phyloP scores from a whole-genome alignment of 495 filamentous ascomycete species.

The Daldinia decipiens region DNA sequence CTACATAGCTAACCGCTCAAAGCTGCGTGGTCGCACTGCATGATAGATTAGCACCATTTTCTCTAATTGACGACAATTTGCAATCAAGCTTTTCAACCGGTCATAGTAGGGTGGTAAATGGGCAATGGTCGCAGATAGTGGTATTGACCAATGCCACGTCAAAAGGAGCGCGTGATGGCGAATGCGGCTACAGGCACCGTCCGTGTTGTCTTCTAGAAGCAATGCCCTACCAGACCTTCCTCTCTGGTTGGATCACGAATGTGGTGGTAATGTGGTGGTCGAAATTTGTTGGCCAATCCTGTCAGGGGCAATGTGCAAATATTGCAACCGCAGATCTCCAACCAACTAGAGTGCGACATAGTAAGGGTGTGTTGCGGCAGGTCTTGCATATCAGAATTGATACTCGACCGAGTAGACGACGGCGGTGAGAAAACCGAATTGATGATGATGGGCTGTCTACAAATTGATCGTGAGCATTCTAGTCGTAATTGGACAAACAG shows the following conservation, averaged over 20 bases:
- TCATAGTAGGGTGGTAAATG: slow-evolving; percentile 29
- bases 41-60: slow-evolving; percentile 12
- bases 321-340: slow-evolving; percentile 44
- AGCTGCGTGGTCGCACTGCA: slow-evolving; percentile 30
- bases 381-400: slow-evolving; percentile 41
- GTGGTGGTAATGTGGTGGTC: slow-evolving; percentile 27
- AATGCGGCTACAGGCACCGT: slow-evolving; percentile 40
- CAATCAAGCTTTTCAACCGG: slow-evolving; percentile 47
- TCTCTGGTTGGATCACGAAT: slow-evolving; percentile 30
- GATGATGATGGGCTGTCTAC: slow-evolving; percentile 32
- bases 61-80: slow-evolving; percentile 39
- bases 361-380: slow-evolving; percentile 37
- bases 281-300: slow-evolving; percentile 39
- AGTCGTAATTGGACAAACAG: slow-evolving; percentile 38
- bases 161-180: slow-evolving; percentile 40
- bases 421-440: slow-evolving; percentile 35
- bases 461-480: slow-evolving; percentile 28
- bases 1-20: slow-evolving; percentile 14
- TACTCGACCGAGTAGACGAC: slow-evolving; percentile 18
- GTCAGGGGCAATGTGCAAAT: slow-evolving; percentile 42
- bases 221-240: slow-evolving; percentile 18
- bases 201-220: slow-evolving; percentile 42
- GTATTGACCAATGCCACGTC: slow-evolving; percentile 29
- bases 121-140: slow-evolving; percentile 21
- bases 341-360: slow-evolving; percentile 35